Percentiles rank a stretch among this genome's conserved stretches.
Evolutionary conservation across 768 basidiomycete species (phyloP).

Genomic region (Pisolithus microcarpus): DNA sequence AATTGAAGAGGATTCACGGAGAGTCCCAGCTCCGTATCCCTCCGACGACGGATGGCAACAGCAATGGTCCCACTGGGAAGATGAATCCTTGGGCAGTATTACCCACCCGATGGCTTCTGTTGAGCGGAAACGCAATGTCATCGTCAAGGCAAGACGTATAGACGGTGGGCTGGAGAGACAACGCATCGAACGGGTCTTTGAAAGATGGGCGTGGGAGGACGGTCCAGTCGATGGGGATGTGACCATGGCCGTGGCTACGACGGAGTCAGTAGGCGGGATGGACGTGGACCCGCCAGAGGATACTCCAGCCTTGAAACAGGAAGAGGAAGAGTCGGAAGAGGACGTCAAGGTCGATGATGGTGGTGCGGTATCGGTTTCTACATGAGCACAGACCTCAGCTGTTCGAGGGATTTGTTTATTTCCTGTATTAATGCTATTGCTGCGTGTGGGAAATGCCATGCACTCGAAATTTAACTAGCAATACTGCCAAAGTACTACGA

Average conservation of each 20-base stretch:
- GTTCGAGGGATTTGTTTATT: not conserved
- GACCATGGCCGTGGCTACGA: conserved; percentile 22
- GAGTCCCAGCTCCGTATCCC: conserved; percentile 34
- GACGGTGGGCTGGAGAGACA: conserved; percentile 59
- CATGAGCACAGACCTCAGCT: conserved; percentile 10
- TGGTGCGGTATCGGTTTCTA: conserved; percentile 13
- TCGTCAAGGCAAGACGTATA: conserved; percentile 53
- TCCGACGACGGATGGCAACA: conserved; percentile 38
- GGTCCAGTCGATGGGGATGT: conserved; percentile 21
- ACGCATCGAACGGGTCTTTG: conserved; percentile 58
- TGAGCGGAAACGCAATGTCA: conserved; percentile 39
- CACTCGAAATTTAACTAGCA: too few relatives aligned
- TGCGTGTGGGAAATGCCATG: not conserved
- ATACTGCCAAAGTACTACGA: too few relatives aligned
- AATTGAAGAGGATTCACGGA: conserved; percentile 34
- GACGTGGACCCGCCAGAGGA: conserved; percentile 2
- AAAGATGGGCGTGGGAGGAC: conserved; percentile 57
- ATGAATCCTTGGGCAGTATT: conserved; percentile 22
- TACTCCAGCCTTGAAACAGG: conserved; percentile 4
- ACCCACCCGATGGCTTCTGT: conserved; percentile 31
- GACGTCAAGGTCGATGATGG: not conserved
- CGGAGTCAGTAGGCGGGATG: conserved; percentile 1
- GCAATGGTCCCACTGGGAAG: conserved; percentile 34
- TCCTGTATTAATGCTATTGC: conserved; percentile 1
- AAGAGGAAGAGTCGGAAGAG: conserved; percentile 4